Evolutionary conservation across 208 protist genomes (phyloP).

Genomic region (Angomonas deanei): DNA sequence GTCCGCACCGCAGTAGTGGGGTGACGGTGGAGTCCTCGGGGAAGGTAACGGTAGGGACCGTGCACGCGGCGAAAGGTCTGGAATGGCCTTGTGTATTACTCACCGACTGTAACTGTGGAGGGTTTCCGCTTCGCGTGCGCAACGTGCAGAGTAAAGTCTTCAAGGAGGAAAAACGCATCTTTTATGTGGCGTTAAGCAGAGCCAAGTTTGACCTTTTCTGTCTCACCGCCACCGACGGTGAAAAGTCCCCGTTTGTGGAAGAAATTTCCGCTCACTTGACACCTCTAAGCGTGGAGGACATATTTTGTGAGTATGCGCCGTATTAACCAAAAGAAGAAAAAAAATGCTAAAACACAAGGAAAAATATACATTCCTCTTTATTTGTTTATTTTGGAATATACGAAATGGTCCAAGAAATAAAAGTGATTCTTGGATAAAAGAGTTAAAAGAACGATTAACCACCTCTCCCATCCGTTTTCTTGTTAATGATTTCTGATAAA

Average conservation of each 20-base stretch:
- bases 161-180: slow-evolving; percentile 73
- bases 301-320: background rate
- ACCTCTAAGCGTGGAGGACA: background rate
- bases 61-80: slow-evolving; percentile 82
- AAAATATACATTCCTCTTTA: too few relatives aligned
- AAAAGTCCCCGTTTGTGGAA: slow-evolving; percentile 1
- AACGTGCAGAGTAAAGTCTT: background rate
- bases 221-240: slow-evolving; percentile 36
- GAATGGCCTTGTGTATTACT: slow-evolving; percentile 84
- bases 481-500: background rate
- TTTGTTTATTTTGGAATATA: background rate
- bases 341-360: background rate
- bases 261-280: background rate
- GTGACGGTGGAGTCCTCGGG: background rate
- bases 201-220: slow-evolving; percentile 72
- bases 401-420: too few relatives aligned
- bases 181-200: slow-evolving; percentile 87
- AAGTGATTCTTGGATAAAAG: too few relatives aligned
- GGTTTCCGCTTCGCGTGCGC: slow-evolving; percentile 42
- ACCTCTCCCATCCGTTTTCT: too few relatives aligned
- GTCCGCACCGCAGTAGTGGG: background rate
- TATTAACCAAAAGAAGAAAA: background rate
- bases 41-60: slow-evolving; percentile 62
- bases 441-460: too few relatives aligned
- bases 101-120: slow-evolving; percentile 64